A percentile compares a stretch with the other conserved stretches of the same genome.
These are phyloP conservation scores for Petunia secreta DNA, from an alignment of 257 asterid species.

Conservation along the genomic window DNA sequence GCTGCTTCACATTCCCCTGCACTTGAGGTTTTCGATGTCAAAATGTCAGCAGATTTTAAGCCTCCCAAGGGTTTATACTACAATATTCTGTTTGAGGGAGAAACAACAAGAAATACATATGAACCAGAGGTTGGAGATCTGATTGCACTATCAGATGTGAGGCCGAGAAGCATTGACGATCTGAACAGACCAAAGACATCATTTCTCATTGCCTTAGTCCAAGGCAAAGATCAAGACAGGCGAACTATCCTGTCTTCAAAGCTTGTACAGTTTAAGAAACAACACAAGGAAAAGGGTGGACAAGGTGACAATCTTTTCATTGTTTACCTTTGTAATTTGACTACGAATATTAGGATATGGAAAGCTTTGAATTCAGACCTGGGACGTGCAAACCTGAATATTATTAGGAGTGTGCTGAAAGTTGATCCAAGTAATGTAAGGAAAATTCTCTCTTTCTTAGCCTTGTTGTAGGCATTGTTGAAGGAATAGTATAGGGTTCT, in stretches of 20 bases:
- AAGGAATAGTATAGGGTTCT: background rate
- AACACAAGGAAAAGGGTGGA: background rate
- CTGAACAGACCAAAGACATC: constrained; percentile 37
- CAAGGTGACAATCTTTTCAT: constrained; percentile 32
- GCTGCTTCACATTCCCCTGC: constrained; percentile 34
- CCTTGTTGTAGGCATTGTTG: background rate
- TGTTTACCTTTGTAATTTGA: constrained; percentile 53
- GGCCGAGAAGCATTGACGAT: constrained; percentile 42
- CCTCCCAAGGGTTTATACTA: constrained; percentile 27
- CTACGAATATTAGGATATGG: constrained; percentile 59
- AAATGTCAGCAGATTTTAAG: background rate
- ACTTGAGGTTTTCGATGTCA: constrained; percentile 29
- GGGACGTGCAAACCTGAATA: constrained; percentile 25
- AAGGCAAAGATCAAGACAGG: constrained; percentile 1
- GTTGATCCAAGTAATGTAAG: constrained; percentile 36
- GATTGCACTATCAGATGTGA: constrained; percentile 45
- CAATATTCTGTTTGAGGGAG: background rate
- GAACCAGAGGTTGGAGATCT: constrained; percentile 49
- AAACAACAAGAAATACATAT: constrained; percentile 17
- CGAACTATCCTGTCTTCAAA: constrained; percentile 37
- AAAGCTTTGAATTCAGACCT: constrained; percentile 38
- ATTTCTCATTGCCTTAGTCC: constrained; percentile 42
- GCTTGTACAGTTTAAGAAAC: constrained; percentile 10
- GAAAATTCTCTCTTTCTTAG: background rate
- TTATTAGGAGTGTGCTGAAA: constrained; percentile 39